Percentiles rank a stretch among this genome's conserved stretches.
These are phyloP conservation scores for Pythium phragmitis DNA, from an alignment of 352 stramenopile genomes.

Conservation along the genomic window DNA sequence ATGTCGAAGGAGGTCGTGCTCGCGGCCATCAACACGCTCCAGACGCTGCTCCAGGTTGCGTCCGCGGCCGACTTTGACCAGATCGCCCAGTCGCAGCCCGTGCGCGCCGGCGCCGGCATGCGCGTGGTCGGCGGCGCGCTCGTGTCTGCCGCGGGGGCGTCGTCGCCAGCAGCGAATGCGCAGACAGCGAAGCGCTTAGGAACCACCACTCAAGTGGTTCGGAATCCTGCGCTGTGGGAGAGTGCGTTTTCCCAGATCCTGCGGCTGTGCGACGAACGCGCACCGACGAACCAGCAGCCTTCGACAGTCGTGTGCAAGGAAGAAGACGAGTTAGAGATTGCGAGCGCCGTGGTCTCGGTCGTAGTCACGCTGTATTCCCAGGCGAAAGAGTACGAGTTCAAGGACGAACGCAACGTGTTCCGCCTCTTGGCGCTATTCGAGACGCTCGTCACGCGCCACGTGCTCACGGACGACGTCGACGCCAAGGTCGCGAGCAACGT, in stretches of 20 bases:
- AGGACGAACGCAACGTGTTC: slow-evolving; percentile 55
- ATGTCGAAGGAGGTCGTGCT: slow-evolving; percentile 82
- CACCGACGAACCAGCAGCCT: slow-evolving; percentile 6
- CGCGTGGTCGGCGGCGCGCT: slow-evolving; percentile 87
- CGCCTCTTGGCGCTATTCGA: slow-evolving; percentile 68
- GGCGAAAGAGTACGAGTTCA: slow-evolving; percentile 74
- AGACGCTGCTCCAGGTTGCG: slow-evolving; percentile 81
- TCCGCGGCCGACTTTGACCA: slow-evolving; percentile 72
- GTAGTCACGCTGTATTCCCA: slow-evolving; percentile 78
- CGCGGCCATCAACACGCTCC: slow-evolving; percentile 67
- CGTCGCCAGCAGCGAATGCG: slow-evolving; percentile 18
- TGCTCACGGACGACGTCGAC: slow-evolving; percentile 37
- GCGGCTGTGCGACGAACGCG: slow-evolving; percentile 46
- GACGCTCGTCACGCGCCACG: slow-evolving; percentile 60
- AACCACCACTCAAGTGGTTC: slow-evolving; percentile 22
- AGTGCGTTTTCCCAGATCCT: slow-evolving; percentile 66
- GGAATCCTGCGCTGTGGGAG: slow-evolving; percentile 67
- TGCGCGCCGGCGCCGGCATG: slow-evolving; percentile 87
- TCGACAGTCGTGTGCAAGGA: slow-evolving; percentile 38
- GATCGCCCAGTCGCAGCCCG: slow-evolving; percentile 63
- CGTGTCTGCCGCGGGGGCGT: slow-evolving; percentile 37
- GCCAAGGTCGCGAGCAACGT: slow-evolving; percentile 47
- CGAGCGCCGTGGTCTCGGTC: slow-evolving; percentile 69
- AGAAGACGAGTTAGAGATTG: slow-evolving; percentile 82
- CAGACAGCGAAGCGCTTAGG: slow-evolving; percentile 20